Evolutionary conservation across 192 early-diverging fungal species (phyloP).

Genomic region (Phlyctochytrium arcticum): DNA sequence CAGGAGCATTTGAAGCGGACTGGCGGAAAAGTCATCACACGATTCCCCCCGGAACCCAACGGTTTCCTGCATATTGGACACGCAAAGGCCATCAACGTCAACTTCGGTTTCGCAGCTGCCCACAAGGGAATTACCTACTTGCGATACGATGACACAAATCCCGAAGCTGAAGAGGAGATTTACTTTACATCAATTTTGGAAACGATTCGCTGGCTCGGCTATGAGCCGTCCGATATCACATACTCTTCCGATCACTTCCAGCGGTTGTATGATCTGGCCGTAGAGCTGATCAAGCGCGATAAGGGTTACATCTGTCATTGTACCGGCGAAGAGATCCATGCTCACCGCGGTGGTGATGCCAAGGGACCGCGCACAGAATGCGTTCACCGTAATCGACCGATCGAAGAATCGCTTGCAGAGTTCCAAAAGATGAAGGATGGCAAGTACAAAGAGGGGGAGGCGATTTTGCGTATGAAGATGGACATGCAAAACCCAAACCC

Average conservation of each 20-base stretch:
- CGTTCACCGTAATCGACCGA: slow-evolving; percentile 85
- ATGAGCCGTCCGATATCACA: slow-evolving; percentile 83
- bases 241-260: slow-evolving; percentile 99
- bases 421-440: slow-evolving; percentile 99
- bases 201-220: slow-evolving; percentile 93
- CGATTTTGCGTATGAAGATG: slow-evolving; percentile 99
- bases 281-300: slow-evolving; percentile 84
- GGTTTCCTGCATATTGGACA: slow-evolving; percentile 99
- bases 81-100: slow-evolving; percentile 99
- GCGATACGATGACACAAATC: slow-evolving; percentile 86
- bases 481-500: slow-evolving; percentile 96
- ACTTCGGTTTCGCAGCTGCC: slow-evolving; percentile 95
- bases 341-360: slow-evolving; percentile 84
- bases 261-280: slow-evolving; percentile 88
- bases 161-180: slow-evolving; percentile 89
- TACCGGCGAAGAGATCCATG: slow-evolving; percentile 89
- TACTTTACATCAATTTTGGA: slow-evolving; percentile 96
- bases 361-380: slow-evolving; percentile 85
- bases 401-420: slow-evolving; percentile 85
- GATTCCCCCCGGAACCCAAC: slow-evolving; percentile 99
- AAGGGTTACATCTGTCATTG: slow-evolving; percentile 95
- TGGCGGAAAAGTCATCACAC: slow-evolving; percentile 87
- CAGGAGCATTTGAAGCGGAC: slow-evolving; percentile 86
- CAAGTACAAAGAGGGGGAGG: slow-evolving; percentile 85
- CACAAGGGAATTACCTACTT: slow-evolving; percentile 90